These are phyloP conservation scores for Chaetomidium leptoderma DNA, from an alignment of 495 filamentous ascomycete genomes.

Conservation along the genomic window DNA sequence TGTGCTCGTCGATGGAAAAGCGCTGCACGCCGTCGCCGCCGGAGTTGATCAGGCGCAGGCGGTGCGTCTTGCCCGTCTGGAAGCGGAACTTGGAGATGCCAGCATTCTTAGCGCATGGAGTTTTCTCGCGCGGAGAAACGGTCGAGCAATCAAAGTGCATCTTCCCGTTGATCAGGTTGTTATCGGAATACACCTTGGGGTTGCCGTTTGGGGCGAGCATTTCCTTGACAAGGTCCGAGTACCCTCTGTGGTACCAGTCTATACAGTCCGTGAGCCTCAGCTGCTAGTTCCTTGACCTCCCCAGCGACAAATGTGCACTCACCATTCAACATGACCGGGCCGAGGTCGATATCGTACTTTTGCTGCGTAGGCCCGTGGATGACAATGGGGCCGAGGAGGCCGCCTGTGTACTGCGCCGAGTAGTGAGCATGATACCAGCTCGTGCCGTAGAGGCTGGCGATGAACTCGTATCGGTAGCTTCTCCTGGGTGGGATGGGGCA, in stretches of 20 bases:
- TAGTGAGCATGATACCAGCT: constrained; percentile 50
- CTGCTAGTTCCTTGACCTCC: neutral
- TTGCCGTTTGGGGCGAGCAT: constrained; percentile 38
- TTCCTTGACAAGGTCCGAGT: constrained; percentile 40
- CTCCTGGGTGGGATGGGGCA: constrained; percentile 44
- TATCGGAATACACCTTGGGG: constrained; percentile 40
- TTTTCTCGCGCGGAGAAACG: constrained; percentile 31
- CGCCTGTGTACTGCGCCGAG: constrained; percentile 43
- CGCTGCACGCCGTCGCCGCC: constrained; percentile 43
- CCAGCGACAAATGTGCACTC: constrained; percentile 12
- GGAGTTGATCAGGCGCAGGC: constrained; percentile 44
- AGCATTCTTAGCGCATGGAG: constrained; percentile 42
- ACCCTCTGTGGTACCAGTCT: constrained; percentile 48
- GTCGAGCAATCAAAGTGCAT: constrained; percentile 50
- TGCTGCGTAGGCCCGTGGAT: constrained; percentile 38
- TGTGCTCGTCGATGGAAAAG: constrained; percentile 47
- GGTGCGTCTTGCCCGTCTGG: constrained; percentile 46
- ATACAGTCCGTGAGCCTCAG: neutral
- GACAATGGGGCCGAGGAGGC: constrained; percentile 43
- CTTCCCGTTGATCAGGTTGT: constrained; percentile 54
- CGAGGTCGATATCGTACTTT: constrained; percentile 44
- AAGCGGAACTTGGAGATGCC: constrained; percentile 50
- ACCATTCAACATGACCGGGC: constrained; percentile 45
- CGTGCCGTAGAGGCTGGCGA: constrained; percentile 40
- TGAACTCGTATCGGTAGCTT: constrained; percentile 42